Base-by-base conservation (phyloP, 2,329 filamentous ascomycete species). In the Talaromyces sp. region DNA sequence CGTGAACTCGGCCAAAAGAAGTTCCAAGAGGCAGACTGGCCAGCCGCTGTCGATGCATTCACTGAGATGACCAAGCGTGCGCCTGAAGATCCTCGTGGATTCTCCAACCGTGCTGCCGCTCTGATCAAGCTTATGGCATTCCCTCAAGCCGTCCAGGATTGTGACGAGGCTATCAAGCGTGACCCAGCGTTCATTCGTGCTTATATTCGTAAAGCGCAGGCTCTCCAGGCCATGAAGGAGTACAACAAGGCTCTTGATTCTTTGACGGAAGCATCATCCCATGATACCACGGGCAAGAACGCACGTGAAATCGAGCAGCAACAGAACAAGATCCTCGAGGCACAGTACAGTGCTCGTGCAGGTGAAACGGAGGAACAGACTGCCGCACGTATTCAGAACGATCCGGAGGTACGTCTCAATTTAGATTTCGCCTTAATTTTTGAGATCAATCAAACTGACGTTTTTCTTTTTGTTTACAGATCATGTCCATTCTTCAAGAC, bases 301-400 rank as follows among this genome's bases (percentile, higher is more conserved):
- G 81, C 88, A 0, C 85, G 91, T 40, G 94, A 99, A 79, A 96
- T 99, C 67, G 91, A 97, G 69, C 84, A 89, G 73, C 91, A 96
- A 77, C 89, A 93, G 74, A 89, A 96, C 76, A 97, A 97, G 83
- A 93, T 93, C 0, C 80, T 96, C 67, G 80, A 87, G 36, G 89
- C 91, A 65, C 96, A 97, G 84, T 97, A 94, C 77, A 81, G 89
- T 56, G 88, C 91, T 19, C 87, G 91, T 25, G 92, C 95, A 70
- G 94, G 94, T 65, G 94, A 99, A 84, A 92, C 89, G 0, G 94
- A 99, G 79, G 89, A 96, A 74, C 87, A 99, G 83, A 96, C 94
- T 1, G 87, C 91, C 73, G 91, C 95, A 79, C 84, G 95, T 63
- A 86, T 99, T 71, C 86, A 89, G 80, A 86, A 86, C 65, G 93